Evolutionary conservation across 331 rosid species (phyloP).

Genomic region (Phaseolus coccineus): DNA sequence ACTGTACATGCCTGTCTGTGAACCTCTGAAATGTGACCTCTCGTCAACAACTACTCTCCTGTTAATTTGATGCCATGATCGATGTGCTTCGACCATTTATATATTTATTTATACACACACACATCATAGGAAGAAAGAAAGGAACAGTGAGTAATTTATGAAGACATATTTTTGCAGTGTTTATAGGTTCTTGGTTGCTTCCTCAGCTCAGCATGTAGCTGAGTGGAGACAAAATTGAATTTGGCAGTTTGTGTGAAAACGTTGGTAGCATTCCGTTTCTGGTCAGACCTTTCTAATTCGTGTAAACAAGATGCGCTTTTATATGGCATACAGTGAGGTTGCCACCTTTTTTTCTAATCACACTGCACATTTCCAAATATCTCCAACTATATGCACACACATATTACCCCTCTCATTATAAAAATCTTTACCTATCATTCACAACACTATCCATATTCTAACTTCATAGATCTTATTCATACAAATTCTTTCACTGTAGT

Average conservation of each 20-base stretch:
- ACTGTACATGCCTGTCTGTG: conserved; percentile 24
- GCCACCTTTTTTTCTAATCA: not conserved
- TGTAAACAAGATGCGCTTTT: conserved; percentile 40
- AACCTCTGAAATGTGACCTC: conserved; percentile 30
- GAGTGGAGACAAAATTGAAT: conserved; percentile 20
- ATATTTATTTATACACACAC: too few relatives aligned
- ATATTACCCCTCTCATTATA: too few relatives aligned
- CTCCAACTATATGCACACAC: not conserved
- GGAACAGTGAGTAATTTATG: conserved; percentile 8
- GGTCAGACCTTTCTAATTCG: conserved; percentile 51
- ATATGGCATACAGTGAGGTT: conserved; percentile 42
- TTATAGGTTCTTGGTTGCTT: not conserved
- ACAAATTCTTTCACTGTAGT: too few relatives aligned
- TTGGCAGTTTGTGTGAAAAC: conserved; percentile 41
- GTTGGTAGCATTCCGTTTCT: conserved; percentile 56
- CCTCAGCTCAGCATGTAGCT: not conserved
- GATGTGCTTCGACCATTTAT: not conserved
- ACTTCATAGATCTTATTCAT: too few relatives aligned
- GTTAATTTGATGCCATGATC: not conserved
- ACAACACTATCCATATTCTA: too few relatives aligned
- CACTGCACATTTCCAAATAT: too few relatives aligned
- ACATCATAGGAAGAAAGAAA: not conserved
- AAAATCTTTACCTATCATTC: too few relatives aligned
- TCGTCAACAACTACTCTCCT: conserved; percentile 52
- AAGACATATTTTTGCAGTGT: not conserved